phyloP scores from a whole-genome alignment of 805 yeast genomes.

The Nakazawaea ernobii region DNA sequence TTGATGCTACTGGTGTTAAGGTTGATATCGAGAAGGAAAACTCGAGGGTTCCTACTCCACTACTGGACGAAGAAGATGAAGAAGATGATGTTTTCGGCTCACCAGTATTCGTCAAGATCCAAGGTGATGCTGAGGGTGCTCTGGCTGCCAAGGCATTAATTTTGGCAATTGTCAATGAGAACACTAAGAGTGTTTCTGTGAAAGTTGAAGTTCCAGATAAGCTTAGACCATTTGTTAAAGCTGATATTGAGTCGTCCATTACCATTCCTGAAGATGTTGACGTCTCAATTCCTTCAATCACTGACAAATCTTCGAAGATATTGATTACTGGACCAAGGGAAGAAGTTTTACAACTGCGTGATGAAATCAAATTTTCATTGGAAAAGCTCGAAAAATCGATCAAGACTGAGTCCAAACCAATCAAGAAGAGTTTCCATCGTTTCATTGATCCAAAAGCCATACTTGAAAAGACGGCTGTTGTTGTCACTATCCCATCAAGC shows the following conservation, averaged over 20 bases:
- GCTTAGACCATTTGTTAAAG: constrained; percentile 39
- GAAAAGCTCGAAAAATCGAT: constrained; percentile 39
- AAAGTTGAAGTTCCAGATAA: constrained; percentile 39
- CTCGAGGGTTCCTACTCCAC: constrained; percentile 20
- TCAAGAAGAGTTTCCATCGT: constrained; percentile 66
- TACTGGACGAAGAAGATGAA: constrained; percentile 32
- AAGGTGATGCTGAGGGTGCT: constrained; percentile 84
- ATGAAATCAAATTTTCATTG: constrained; percentile 40
- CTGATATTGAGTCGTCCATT: constrained; percentile 23
- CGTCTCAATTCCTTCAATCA: constrained; percentile 26
- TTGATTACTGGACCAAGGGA: constrained; percentile 69
- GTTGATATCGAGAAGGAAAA: constrained; percentile 54
- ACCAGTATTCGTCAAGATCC: constrained; percentile 56
- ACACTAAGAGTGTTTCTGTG: constrained; percentile 53
- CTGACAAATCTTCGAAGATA: constrained; percentile 35
- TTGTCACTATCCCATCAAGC: constrained; percentile 48
- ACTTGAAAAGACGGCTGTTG: constrained; percentile 48
- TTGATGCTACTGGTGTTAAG: constrained; percentile 58
- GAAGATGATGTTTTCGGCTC: constrained; percentile 59
- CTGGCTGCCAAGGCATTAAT: constrained; percentile 67
- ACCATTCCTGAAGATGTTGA: constrained; percentile 22
- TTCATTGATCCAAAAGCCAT: constrained; percentile 55
- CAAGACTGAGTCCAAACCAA: constrained; percentile 47
- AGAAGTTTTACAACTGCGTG: constrained; percentile 49
- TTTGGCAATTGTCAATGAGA: constrained; percentile 65